phyloP scores from a whole-genome alignment of 768 basidiomycete species.

The Austroboletus festivus region DNA sequence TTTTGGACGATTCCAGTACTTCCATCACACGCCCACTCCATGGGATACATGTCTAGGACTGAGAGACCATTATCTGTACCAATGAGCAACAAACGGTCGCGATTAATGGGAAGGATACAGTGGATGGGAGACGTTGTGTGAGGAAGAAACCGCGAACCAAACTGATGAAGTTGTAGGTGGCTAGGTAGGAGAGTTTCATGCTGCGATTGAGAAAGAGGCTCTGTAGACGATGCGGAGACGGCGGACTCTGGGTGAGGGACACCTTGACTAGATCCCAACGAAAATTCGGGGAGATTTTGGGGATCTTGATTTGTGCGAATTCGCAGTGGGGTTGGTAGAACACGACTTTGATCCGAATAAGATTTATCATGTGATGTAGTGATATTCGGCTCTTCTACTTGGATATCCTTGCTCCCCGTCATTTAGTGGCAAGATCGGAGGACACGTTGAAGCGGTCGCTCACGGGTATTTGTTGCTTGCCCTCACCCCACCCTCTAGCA shows the following conservation, averaged over 20 bases:
- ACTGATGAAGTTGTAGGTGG: conserved; percentile 67
- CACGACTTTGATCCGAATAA: conserved; percentile 10
- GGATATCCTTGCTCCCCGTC: conserved; percentile 12
- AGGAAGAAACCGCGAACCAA: conserved; percentile 83
- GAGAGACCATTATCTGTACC: conserved; percentile 80
- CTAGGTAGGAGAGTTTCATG: conserved; percentile 55
- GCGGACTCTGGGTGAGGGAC: conserved; percentile 7
- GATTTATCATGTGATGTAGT: conserved; percentile 4
- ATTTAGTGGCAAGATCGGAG: conserved; percentile 7
- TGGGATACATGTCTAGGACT: conserved; percentile 79
- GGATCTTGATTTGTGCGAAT: conserved; percentile 44
- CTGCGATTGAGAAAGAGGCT: conserved; percentile 31
- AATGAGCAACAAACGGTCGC: conserved; percentile 65
- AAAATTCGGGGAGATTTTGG: conserved; percentile 18
- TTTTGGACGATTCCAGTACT: conserved; percentile 41
- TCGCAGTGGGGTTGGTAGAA: conserved; percentile 30
- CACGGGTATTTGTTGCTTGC: conserved; percentile 23
- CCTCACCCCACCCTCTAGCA: conserved; percentile 69
- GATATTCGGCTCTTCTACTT: conserved; percentile 6
- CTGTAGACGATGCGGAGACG: conserved; percentile 18
- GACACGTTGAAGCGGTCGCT: conserved; percentile 1
- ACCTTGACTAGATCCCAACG: conserved; percentile 6
- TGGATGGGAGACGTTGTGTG: conserved; percentile 74
- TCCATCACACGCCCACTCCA: conserved; percentile 54
- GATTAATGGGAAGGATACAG: conserved; percentile 67